These are phyloP conservation scores for Nannochloropsis salina DNA, from an alignment of 108 stramenopile genomes.

Conservation along the genomic window DNA sequence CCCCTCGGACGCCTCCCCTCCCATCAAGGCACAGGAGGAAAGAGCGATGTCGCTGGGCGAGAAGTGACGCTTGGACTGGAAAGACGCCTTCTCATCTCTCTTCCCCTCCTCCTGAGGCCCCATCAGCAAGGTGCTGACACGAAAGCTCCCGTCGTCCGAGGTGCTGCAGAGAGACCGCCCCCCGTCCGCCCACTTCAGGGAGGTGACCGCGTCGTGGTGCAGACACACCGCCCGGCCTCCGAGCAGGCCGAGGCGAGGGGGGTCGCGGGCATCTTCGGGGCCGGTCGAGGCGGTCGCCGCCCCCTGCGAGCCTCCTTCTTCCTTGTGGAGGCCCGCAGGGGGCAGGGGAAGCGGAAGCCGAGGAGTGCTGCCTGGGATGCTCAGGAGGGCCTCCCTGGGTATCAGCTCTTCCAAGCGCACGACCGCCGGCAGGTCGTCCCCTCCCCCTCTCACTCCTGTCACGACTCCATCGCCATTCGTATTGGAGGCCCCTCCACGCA, in stretches of 20 bases:
- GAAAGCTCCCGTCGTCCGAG: neutral
- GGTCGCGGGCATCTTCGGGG: neutral
- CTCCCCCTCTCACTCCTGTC: neutral
- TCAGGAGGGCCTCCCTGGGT: neutral
- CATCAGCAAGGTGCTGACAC: neutral
- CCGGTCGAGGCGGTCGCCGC: neutral
- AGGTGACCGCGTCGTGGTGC: neutral
- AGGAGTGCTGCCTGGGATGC: neutral
- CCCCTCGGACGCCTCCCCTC: constrained; percentile 38
- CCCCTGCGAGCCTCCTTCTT: neutral
- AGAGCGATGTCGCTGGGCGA: constrained; percentile 37
- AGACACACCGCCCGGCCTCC: neutral
- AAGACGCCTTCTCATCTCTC: constrained; percentile 30
- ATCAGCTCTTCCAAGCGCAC: neutral
- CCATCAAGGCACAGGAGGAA: constrained; percentile 34
- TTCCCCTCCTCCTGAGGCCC: neutral
- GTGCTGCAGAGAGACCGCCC: neutral
- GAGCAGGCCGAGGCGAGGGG: neutral
- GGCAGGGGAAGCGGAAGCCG: neutral
- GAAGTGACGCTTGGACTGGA: constrained; percentile 23
- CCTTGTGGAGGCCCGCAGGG: neutral
- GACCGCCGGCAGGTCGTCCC: neutral
- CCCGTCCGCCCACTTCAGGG: neutral
- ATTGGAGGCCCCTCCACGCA: neutral
- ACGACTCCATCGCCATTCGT: neutral